Evolutionary conservation across 805 yeast species (phyloP), one percentile per base, ranked within the genome.

Genomic region (Starmerella scarabaei): DNA sequence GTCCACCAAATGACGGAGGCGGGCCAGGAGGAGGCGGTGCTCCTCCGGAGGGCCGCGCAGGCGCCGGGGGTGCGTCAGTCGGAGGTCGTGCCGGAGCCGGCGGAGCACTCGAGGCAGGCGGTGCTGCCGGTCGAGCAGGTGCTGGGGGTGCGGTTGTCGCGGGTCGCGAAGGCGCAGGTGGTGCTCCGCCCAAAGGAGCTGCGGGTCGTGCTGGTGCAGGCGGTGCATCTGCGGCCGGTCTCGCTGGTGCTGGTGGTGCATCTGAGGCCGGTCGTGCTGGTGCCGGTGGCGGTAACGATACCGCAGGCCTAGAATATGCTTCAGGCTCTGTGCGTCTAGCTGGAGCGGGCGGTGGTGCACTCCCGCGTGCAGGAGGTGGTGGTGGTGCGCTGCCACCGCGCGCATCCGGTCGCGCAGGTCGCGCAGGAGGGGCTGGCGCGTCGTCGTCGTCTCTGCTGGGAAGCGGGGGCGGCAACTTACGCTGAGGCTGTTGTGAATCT

Each of bases 21-120:
- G 17, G 50, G 17, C 59, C 51, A 4, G 54, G 48, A n/a, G 55
- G 51, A 21, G 53, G 44, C 45, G 16, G 55, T n/a, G 43, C 17
- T 14, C 26, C 35, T 20, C 62, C 51, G 27, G 50, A 20, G 11
- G 48, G 52, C 3, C 44, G 14, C 9, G 45, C 18, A 8, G 49
- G 36, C 20, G 35, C 51, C 7, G 53, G 42, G 9, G 37, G 35
- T 3, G 40, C 53, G 35, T 29, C 47, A 9, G 48, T 33, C 20
- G 40, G 44, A 18, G 48, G 47, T 3, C 50, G 48, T 20, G 47
- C 42, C 23, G 50, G 48, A 17, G 50, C 41, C n/a, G 49, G 36
- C 14, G 47, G 24, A 4, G 38, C 24, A 16, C 14, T 19, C 14
- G 32, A 14, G 32, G 32, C n/a, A 12, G 35, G 12, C n/a, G 44